Conservation (phyloP, 805 yeast genomes). For the Candida ulmi region DNA sequence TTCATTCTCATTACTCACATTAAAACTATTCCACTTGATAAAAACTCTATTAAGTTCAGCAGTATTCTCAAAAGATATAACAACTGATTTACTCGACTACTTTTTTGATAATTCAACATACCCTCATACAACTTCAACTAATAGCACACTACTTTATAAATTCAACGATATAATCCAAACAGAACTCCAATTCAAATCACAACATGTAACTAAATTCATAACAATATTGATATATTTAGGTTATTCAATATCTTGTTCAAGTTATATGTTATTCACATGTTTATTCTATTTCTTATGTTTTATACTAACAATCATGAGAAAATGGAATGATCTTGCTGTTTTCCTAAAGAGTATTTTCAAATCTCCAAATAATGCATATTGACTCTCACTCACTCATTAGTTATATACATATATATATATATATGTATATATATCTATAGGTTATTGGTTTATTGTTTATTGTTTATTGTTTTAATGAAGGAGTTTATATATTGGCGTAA, state of each 20-base stretch:
- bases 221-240: constrained; percentile 7
- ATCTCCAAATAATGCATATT: not conserved
- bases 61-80: constrained; percentile 13
- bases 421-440: not conserved
- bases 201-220: constrained; percentile 1
- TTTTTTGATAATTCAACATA: not conserved
- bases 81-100: constrained; percentile 8
- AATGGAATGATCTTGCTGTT: constrained; percentile 6
- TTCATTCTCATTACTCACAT: constrained; percentile 8
- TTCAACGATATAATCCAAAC: constrained; percentile 6
- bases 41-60: constrained; percentile 10
- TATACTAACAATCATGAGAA: constrained; percentile 10
- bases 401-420: not conserved
- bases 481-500: too few relatives aligned
- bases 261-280: constrained; percentile 13
- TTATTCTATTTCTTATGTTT: constrained; percentile 12
- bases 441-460: too few relatives aligned
- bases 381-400: not conserved
- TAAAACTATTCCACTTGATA: constrained; percentile 4
- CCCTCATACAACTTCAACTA: not conserved
- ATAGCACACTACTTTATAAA: not conserved
- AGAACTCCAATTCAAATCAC: constrained; percentile 1
- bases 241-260: constrained; percentile 10
- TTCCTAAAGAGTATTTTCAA: not conserved
- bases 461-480: too few relatives aligned